Conservation (phyloP, 257 asterid genomes). For the Handroanthus guayacan region DNA sequence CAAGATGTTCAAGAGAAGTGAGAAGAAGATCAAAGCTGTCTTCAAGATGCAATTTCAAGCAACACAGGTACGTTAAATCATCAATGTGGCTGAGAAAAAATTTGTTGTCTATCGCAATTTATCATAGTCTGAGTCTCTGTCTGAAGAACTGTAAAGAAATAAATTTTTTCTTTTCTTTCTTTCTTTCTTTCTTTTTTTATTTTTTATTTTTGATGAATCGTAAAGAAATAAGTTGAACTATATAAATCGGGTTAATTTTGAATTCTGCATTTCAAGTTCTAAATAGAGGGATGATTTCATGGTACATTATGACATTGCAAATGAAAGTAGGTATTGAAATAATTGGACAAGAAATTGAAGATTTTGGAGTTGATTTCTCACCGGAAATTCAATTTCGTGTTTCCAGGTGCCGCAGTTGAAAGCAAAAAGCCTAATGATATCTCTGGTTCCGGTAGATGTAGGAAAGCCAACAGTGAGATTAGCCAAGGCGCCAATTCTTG, state of each 20-base stretch:
- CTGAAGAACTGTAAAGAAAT: constrained; percentile 8
- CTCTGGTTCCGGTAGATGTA: constrained; percentile 88
- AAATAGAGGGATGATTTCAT: constrained; percentile 18
- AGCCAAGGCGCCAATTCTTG: constrained; percentile 67
- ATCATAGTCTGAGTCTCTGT: not conserved
- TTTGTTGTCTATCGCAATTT: constrained; percentile 14
- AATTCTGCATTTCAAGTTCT: too few relatives aligned
- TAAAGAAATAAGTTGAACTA: not conserved
- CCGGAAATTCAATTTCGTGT: constrained; percentile 26
- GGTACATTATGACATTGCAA: not conserved
- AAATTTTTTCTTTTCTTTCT: not conserved
- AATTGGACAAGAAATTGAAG: constrained; percentile 33
- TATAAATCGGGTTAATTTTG: not conserved
- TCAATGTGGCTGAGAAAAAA: constrained; percentile 22
- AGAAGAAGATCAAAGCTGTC: constrained; percentile 81
- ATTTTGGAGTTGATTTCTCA: constrained; percentile 33
- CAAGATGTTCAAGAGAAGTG: constrained; percentile 85
- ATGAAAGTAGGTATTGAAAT: constrained; percentile 10
- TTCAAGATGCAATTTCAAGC: constrained; percentile 90
- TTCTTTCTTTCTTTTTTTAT: not conserved
- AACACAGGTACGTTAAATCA: constrained; percentile 67
- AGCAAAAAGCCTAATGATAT: constrained; percentile 74
- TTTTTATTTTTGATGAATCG: not conserved
- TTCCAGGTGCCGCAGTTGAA: constrained; percentile 90
- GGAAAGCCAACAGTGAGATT: constrained; percentile 87